These are phyloP conservation scores for Thalassiosira tumida DNA, from an alignment of 352 stramenopile genomes.

Conservation along the genomic window DNA sequence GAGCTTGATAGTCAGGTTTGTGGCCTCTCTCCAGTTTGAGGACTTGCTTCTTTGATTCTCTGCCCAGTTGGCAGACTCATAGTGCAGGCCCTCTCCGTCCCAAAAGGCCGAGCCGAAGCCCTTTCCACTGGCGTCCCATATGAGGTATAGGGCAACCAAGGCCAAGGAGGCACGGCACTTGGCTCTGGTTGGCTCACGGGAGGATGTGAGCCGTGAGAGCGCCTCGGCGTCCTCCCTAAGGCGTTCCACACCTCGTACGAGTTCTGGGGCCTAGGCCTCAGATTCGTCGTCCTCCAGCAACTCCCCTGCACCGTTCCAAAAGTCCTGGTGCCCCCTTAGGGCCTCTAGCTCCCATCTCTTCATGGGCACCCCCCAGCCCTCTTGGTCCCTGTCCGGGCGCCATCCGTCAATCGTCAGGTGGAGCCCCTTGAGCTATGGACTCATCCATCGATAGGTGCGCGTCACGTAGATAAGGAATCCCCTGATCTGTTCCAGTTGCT, in stretches of 20 bases:
- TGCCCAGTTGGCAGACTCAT: slow-evolving; percentile 55
- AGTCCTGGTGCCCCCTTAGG: background rate
- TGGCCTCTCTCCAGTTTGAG: slow-evolving; percentile 77
- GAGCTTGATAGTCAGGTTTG: slow-evolving; percentile 72
- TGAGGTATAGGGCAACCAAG: slow-evolving; percentile 42
- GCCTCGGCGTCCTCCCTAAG: background rate
- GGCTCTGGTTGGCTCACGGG: background rate
- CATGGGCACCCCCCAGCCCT: slow-evolving; percentile 64
- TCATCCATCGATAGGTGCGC: background rate
- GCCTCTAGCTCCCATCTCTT: background rate
- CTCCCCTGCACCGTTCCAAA: background rate
- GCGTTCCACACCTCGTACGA: background rate
- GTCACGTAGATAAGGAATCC: slow-evolving; percentile 70
- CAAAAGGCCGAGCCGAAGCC: slow-evolving; percentile 53
- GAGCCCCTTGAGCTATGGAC: slow-evolving; percentile 72
- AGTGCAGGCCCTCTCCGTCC: background rate
- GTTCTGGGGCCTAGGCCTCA: background rate
- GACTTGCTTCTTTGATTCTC: slow-evolving; percentile 38
- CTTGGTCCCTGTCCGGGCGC: slow-evolving; percentile 38
- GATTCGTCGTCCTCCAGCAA: background rate
- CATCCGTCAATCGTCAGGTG: slow-evolving; percentile 69
- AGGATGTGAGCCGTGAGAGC: background rate
- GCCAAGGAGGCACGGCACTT: background rate
- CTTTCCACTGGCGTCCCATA: slow-evolving; percentile 72
- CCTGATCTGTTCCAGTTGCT: slow-evolving; percentile 31